Percentiles rank a stretch among this genome's conserved stretches.
These are phyloP conservation scores for Diatrype stigma DNA, from an alignment of 2,329 filamentous ascomycete species.

Conservation along the genomic window DNA sequence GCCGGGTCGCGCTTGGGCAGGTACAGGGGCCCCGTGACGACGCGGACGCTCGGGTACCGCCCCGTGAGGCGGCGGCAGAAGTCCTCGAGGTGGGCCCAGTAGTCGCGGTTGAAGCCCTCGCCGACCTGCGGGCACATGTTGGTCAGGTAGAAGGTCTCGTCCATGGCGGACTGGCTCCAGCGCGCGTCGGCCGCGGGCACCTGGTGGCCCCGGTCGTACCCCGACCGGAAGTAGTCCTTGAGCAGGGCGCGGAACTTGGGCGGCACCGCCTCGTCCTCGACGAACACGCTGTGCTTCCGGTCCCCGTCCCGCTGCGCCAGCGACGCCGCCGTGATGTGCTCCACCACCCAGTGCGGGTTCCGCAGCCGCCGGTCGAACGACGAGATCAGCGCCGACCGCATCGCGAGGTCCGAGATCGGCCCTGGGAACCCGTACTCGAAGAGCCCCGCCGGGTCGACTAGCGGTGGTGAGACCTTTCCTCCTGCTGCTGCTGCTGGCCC, in stretches of 20 bases:
- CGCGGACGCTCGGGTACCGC: conserved; percentile 79
- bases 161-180: conserved; percentile 92
- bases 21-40: conserved; percentile 92
- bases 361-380: conserved; percentile 85
- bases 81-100: conserved; percentile 98
- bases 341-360: conserved; percentile 92
- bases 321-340: conserved; percentile 91
- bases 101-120: conserved; percentile 97
- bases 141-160: conserved; percentile 85
- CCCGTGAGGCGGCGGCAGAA: conserved; percentile 83
- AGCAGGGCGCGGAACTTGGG: conserved; percentile 84
- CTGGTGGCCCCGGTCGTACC: conserved; percentile 95
- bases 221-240: conserved; percentile 90
- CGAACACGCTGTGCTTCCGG: conserved; percentile 76
- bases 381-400: conserved; percentile 72
- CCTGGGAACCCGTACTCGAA: conserved; percentile 91
- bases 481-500: no score
- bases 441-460: conserved; percentile 70
- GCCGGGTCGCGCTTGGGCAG: conserved; percentile 74
- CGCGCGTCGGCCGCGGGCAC: conserved; percentile 94
- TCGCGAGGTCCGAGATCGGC: conserved; percentile 77
- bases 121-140: conserved; percentile 99
- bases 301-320: conserved; percentile 72
- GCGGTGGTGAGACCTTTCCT: conserved; percentile 32
- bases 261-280: conserved; percentile 77